phyloP scores from a whole-genome alignment of 164 flowering plant genomes.

The Vitis rotundifolia region DNA sequence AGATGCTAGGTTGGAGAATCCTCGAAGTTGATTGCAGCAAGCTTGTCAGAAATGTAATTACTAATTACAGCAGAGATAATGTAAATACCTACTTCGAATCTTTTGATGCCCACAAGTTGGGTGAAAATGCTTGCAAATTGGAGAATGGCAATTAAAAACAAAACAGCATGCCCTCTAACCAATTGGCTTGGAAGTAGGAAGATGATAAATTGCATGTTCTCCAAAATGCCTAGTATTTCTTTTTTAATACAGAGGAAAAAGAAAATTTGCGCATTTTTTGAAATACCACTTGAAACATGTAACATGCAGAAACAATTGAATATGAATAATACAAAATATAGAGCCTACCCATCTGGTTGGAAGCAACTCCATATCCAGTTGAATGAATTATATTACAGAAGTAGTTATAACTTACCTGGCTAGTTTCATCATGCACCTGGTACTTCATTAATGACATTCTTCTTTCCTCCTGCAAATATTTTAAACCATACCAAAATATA shows the following conservation, averaged over 20 bases:
- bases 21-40: conserved; percentile 43
- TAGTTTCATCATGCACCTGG: conserved; percentile 99
- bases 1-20: conserved; percentile 41
- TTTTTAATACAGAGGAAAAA: conserved; percentile 10
- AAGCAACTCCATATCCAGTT: conserved; percentile 37
- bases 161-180: conserved; percentile 34
- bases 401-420: conserved; percentile 94
- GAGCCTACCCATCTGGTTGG: conserved; percentile 53
- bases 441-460: conserved; percentile 88
- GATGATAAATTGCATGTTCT: conserved; percentile 18
- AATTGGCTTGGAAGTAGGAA: conserved; percentile 24
- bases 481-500: not conserved
- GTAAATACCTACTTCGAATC: conserved; percentile 71
- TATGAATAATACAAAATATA: conserved; percentile 34
- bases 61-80: conserved; percentile 40
- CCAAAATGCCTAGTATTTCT: not conserved
- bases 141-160: conserved; percentile 36
- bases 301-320: conserved; percentile 38
- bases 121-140: conserved; percentile 53
- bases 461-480: conserved; percentile 83
- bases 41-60: conserved; percentile 51
- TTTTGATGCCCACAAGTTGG: conserved; percentile 55
- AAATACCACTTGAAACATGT: conserved; percentile 37
- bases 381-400: conserved; percentile 21
- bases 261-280: conserved; percentile 14